Conservation (phyloP, 2,329 filamentous ascomycete species). For the Aspergillus felis region DNA sequence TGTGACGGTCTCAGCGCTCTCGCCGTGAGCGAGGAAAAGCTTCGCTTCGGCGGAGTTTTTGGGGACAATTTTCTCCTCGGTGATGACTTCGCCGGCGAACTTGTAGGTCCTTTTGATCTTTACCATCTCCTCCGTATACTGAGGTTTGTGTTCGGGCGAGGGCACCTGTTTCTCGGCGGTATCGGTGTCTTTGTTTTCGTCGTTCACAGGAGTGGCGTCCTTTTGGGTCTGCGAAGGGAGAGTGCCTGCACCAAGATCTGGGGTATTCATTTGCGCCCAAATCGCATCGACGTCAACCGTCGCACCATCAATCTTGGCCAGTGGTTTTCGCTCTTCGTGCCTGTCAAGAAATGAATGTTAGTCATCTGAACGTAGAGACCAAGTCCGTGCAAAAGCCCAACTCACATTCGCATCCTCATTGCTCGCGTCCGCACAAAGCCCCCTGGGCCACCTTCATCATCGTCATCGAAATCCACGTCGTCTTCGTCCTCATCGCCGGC, state of each 20-base stretch:
- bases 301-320: conserved; percentile 47
- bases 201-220: conserved; percentile 7
- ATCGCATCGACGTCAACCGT: conserved; percentile 54
- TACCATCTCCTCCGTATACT: conserved; percentile 43
- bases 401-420: conserved; percentile 48
- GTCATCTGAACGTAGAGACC: neutral
- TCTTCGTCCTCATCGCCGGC: conserved; percentile 36
- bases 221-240: conserved; percentile 13
- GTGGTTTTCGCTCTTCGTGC: conserved; percentile 46
- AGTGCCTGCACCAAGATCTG: conserved; percentile 17
- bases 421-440: conserved; percentile 53
- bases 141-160: conserved; percentile 6
- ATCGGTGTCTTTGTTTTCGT: conserved; percentile 11
- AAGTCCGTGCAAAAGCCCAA: neutral
- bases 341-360: conserved; percentile 19
- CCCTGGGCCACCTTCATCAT: conserved; percentile 45
- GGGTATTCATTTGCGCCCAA: conserved; percentile 50
- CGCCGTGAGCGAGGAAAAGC: conserved; percentile 45
- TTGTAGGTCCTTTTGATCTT: conserved; percentile 56
- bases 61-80: conserved; percentile 51
- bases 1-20: conserved; percentile 35
- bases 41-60: conserved; percentile 54
- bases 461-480: conserved; percentile 35
- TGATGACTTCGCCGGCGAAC: conserved; percentile 54
- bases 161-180: conserved; percentile 13